phyloP scores from a whole-genome alignment of 1,139 yeast genomes.

The Zygosaccharomyces sapae region DNA sequence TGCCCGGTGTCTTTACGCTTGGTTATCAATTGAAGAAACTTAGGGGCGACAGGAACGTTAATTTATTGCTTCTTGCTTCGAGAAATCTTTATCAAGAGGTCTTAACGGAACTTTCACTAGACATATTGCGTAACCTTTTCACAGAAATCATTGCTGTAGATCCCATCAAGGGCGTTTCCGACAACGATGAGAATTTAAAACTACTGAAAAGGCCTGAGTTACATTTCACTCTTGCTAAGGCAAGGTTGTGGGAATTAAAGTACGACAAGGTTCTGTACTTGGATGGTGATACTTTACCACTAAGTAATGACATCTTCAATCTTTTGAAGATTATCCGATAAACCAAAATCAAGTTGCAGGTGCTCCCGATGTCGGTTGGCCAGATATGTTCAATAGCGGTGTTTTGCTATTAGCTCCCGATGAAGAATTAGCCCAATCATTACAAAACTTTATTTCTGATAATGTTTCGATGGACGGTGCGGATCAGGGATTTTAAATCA shows the following conservation, averaged over 20 bases:
- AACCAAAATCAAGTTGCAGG: slow-evolving; percentile 50
- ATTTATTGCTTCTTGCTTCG: slow-evolving; percentile 23
- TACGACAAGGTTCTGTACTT: slow-evolving; percentile 65
- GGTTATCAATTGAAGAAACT: slow-evolving; percentile 38
- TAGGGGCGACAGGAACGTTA: slow-evolving; percentile 12
- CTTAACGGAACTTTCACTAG: slow-evolving; percentile 18
- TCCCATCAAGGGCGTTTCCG: slow-evolving; percentile 26
- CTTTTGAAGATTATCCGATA: slow-evolving; percentile 20
- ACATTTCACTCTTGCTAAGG: slow-evolving; percentile 64
- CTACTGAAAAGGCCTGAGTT: slow-evolving; percentile 71
- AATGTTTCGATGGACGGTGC: slow-evolving; percentile 81
- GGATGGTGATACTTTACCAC: slow-evolving; percentile 78
- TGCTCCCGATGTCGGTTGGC: slow-evolving; percentile 93
- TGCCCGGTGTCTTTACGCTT: slow-evolving; percentile 73
- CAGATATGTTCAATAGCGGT: slow-evolving; percentile 91
- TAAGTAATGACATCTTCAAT: slow-evolving; percentile 33
- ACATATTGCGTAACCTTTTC: slow-evolving; percentile 21
- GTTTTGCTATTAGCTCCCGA: slow-evolving; percentile 67
- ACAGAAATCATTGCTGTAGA: slow-evolving; percentile 37
- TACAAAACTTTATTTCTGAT: slow-evolving; percentile 40
- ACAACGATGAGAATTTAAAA: slow-evolving; percentile 38
- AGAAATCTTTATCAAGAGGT: slow-evolving; percentile 20
- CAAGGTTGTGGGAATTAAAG: slow-evolving; percentile 66
- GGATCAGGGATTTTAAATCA: slow-evolving; percentile 86
- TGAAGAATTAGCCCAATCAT: slow-evolving; percentile 41